phyloP scores from a whole-genome alignment of 2,329 filamentous ascomycete species.

The Colletotrichum endophyticum region DNA sequence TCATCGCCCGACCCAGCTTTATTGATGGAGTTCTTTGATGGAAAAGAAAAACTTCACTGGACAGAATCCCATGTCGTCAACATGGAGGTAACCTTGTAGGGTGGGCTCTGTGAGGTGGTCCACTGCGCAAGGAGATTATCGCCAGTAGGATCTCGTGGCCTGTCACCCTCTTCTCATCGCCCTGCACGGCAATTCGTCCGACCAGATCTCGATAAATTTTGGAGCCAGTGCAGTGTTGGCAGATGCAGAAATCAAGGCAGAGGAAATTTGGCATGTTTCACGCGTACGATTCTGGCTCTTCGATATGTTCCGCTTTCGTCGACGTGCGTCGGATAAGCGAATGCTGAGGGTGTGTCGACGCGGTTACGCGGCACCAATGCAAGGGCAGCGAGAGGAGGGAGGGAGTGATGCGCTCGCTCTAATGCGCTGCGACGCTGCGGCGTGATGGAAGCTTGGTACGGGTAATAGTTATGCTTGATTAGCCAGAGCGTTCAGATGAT shows the following conservation, averaged over 20 bases:
- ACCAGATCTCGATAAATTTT: background rate
- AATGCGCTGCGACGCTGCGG: background rate
- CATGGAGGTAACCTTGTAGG: background rate
- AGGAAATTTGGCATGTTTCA: constrained; percentile 11
- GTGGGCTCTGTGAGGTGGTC: background rate
- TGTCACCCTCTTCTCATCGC: background rate
- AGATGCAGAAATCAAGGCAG: constrained; percentile 18
- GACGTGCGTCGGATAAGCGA: background rate
- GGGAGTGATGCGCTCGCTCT: background rate
- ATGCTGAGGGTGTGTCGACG: background rate
- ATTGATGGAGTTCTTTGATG: background rate
- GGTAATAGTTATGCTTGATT: background rate
- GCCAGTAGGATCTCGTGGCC: background rate
- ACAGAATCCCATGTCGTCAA: background rate
- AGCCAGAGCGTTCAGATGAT: background rate
- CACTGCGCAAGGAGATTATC: background rate
- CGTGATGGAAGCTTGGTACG: background rate
- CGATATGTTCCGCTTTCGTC: background rate
- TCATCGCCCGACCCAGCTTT: background rate
- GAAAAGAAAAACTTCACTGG: background rate
- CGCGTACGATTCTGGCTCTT: background rate
- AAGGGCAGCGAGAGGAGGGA: background rate
- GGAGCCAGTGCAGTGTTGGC: background rate
- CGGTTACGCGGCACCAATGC: background rate
- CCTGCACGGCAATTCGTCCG: constrained; percentile 2